Percentiles rank a stretch among this genome's conserved stretches.
These are phyloP conservation scores for Phytophthora quininea DNA, from an alignment of 352 stramenopile genomes.

Conservation along the genomic window DNA sequence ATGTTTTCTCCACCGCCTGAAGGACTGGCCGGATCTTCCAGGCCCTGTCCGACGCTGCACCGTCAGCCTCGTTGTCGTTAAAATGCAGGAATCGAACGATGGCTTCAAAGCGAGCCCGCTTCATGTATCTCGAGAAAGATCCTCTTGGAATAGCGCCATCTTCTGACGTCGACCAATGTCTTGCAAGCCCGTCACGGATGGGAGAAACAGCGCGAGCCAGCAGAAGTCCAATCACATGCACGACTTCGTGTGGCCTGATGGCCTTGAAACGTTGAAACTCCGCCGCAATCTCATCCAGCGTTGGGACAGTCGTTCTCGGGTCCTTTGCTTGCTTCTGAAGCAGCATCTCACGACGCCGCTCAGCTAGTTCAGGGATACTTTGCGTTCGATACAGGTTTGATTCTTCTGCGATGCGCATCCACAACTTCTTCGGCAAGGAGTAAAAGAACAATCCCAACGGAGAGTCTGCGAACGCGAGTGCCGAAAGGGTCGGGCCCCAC, in stretches of 20 bases:
- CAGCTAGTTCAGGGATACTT: background rate
- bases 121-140: too few relatives aligned
- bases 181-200: background rate
- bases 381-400: background rate
- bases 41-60: background rate
- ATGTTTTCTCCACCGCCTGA: constrained; percentile 5
- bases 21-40: constrained; percentile 10
- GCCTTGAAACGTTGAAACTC: too few relatives aligned
- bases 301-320: constrained; percentile 2
- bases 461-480: background rate
- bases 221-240: constrained; percentile 3
- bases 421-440: too few relatives aligned
- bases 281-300: too few relatives aligned
- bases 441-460: background rate
- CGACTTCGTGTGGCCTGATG: constrained; percentile 7
- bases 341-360: too few relatives aligned
- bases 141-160: constrained; percentile 3
- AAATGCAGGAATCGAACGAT: constrained; percentile 14
- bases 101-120: constrained; percentile 7
- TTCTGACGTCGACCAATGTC: constrained; percentile 5
- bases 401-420: background rate
- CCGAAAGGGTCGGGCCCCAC: background rate
- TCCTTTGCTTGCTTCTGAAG: background rate
- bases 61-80: constrained; percentile 4
- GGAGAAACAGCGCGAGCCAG: constrained; percentile 4